These are phyloP conservation scores for Sextonia rubra DNA, from an alignment of 164 flowering plant genomes.

Conservation along the genomic window DNA sequence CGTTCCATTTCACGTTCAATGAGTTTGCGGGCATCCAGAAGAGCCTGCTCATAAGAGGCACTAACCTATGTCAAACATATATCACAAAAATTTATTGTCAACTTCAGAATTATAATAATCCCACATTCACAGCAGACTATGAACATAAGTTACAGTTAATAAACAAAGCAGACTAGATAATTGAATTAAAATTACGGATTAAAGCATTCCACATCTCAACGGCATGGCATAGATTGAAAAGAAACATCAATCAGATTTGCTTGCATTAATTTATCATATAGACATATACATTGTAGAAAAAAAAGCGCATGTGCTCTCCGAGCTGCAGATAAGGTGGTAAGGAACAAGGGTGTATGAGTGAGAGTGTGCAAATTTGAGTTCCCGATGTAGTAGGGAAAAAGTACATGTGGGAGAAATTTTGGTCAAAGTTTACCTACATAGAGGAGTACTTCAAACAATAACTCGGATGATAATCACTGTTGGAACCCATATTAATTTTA, in stretches of 20 bases:
- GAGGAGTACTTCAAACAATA: neutral
- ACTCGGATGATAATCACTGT: neutral
- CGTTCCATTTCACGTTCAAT: conserved; percentile 99
- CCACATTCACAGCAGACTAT: conserved; percentile 1
- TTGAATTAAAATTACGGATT: neutral
- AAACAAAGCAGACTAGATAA: neutral
- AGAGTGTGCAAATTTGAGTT: too few relatives aligned
- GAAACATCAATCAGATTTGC: neutral
- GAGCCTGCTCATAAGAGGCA: conserved; percentile 99
- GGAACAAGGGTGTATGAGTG: too few relatives aligned
- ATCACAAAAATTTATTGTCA: conserved; percentile 23
- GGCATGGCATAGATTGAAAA: neutral
- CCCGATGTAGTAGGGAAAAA: too few relatives aligned
- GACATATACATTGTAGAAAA: neutral
- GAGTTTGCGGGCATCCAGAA: conserved; percentile 94
- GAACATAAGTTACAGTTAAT: neutral
- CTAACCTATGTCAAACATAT: conserved; percentile 89
- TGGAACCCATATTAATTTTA: neutral
- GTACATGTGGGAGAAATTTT: too few relatives aligned
- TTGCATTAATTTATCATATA: neutral
- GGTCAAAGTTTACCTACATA: neutral
- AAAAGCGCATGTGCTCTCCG: too few relatives aligned
- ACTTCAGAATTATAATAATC: conserved; percentile 7
- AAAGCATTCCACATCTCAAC: neutral
- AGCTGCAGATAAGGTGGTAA: too few relatives aligned